These are phyloP conservation scores for Coemansia sp. DNA, from an alignment of 192 early-diverging fungal species.

Conservation along the genomic window DNA sequence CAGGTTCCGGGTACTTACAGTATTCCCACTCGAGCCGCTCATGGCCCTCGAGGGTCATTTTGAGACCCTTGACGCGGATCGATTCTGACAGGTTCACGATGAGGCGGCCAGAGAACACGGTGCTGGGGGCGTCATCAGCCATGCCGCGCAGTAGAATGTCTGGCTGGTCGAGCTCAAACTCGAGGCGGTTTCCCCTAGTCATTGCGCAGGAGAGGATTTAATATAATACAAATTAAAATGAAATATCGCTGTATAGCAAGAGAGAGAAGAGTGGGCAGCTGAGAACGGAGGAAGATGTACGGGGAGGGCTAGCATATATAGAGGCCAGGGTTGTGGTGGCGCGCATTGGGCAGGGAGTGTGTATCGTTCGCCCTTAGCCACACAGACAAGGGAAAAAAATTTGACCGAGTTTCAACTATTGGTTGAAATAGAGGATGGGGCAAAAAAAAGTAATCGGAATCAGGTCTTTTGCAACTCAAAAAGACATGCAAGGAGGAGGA, in stretches of 20 bases:
- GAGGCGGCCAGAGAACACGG: slow-evolving; percentile 60
- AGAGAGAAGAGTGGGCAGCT: not conserved
- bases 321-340: not conserved
- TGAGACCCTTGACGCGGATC: slow-evolving; percentile 59
- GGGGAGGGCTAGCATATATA: not conserved
- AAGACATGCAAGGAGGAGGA: slow-evolving; percentile 1
- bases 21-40: slow-evolving; percentile 52
- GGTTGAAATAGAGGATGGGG: not conserved
- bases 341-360: not conserved
- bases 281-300: not conserved
- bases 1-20: slow-evolving; percentile 28
- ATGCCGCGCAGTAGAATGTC: slow-evolving; percentile 52
- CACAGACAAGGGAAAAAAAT: not conserved
- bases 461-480: not conserved
- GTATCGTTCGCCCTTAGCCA: not conserved
- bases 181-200: slow-evolving; percentile 39
- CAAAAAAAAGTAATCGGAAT: not conserved
- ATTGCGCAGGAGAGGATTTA: slow-evolving; percentile 4
- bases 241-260: not conserved
- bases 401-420: not conserved
- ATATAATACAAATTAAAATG: not conserved
- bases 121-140: slow-evolving; percentile 40
- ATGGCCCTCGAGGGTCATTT: slow-evolving; percentile 40
- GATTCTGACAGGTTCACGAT: slow-evolving; percentile 51
- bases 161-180: slow-evolving; percentile 53